Base-by-base conservation (phyloP, 441 rosid genomes). In the Capsella rubella region DNA sequence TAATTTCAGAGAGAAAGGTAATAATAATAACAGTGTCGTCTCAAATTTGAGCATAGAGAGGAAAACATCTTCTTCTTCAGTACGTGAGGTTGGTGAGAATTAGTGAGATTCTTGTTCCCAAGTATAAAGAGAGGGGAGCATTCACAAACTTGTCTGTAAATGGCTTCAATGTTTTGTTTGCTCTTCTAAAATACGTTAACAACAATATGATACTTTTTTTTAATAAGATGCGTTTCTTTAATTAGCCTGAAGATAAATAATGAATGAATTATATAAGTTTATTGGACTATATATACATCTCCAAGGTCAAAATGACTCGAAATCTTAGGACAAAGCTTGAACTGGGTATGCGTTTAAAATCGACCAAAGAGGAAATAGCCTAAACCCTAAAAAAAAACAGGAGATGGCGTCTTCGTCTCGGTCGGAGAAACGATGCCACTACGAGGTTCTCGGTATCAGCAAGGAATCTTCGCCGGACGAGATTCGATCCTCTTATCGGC, bases 351-450 rank as follows among this genome's bases (percentile, higher is more conserved):
- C 42, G 73, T 74, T 67, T 49, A 37, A 42, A 67, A 40, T 58
- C 54, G 43, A 63, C 15, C 35, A 77, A 77, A 13, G 70, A 77
- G 79, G 45, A 63, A 39, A 39, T 15, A 57, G 27, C 42, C 65
- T 52, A 55, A 78, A 31, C 70, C 73, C 63, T 45, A 62, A 13
- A 16, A 35, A 35, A 14, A 28, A 7, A 0, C 37, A 61, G 63
- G 49, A 58, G 74, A 62, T 71, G 73, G 88, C 88, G 92, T 84
- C 92, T 64, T 74, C 73, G 12, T 77, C 80, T 65, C 80, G 77
- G 28, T 13, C 92, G 73, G 90, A 82, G 81, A 95, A 95, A 77
- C 91, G 97, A 55, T 93, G 97, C 83, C 91, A 82, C 27, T 95
- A 95, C 88, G 99, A 93, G 80, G 91, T 93, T 6, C 84, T 93